A percentile compares a stretch with the other conserved stretches of the same genome.
Conservation (phyloP, 768 basidiomycete species). For the Tylopilus felleus region DNA sequence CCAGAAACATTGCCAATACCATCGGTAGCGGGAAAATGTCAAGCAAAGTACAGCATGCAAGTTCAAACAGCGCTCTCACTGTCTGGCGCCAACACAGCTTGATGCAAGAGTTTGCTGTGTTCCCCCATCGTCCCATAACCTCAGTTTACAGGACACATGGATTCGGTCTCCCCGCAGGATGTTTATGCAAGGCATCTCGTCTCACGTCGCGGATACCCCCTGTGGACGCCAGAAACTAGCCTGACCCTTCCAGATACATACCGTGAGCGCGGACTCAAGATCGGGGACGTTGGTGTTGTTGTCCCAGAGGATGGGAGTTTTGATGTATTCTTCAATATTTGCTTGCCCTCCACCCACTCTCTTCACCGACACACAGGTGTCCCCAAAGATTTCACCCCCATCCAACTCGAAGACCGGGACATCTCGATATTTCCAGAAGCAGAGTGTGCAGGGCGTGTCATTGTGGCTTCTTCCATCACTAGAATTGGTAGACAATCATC, state of each 20-base stretch:
- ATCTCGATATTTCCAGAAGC: background rate
- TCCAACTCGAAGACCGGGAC: background rate
- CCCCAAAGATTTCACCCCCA: background rate
- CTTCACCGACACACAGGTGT: background rate
- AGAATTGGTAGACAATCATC: background rate
- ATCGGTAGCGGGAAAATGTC: too few relatives aligned
- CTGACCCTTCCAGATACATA: background rate
- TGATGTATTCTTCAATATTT: background rate
- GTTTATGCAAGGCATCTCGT: background rate
- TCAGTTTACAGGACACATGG: background rate
- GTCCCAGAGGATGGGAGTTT: background rate
- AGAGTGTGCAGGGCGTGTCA: background rate
- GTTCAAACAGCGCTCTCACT: too few relatives aligned
- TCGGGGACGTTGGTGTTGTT: background rate
- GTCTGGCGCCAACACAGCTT: too few relatives aligned
- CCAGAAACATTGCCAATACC: too few relatives aligned
- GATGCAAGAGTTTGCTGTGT: too few relatives aligned
- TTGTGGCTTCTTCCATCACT: background rate
- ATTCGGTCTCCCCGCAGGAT: background rate
- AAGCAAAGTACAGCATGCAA: too few relatives aligned
- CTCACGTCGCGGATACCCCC: conserved; percentile 2
- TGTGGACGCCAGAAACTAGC: background rate
- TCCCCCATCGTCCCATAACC: too few relatives aligned
- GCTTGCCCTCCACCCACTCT: background rate
- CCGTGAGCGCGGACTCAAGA: background rate